A percentile compares a stretch with the other conserved stretches of the same genome.
Conservation (phyloP, 1,139 yeast genomes). For the Magnusiomyces suaveolens region DNA sequence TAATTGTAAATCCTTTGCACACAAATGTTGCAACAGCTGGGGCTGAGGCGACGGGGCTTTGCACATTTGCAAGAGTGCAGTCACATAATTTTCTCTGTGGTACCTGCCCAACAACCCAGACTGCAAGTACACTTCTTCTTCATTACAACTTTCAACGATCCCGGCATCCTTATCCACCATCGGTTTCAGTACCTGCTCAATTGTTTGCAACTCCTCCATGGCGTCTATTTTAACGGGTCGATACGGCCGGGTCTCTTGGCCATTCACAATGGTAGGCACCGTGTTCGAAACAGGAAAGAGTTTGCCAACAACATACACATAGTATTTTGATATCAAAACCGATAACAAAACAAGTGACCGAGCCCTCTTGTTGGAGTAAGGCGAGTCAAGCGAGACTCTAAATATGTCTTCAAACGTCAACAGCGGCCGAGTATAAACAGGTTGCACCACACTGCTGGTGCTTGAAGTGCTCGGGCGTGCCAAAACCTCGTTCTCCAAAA, state of each 20-base stretch:
- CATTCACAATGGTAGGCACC: neutral
- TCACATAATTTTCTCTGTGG: constrained; percentile 4
- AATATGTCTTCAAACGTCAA: constrained; percentile 21
- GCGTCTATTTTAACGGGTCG: constrained; percentile 2
- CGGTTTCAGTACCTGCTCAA: neutral
- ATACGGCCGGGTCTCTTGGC: neutral
- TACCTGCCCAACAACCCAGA: neutral
- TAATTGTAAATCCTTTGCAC: neutral
- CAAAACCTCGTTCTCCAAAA: neutral
- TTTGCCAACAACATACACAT: constrained; percentile 20
- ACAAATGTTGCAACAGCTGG: neutral
- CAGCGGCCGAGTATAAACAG: constrained; percentile 15
- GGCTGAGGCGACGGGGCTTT: neutral
- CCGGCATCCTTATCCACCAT: neutral
- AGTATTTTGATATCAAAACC: constrained; percentile 22
- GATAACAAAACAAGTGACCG: constrained; percentile 22
- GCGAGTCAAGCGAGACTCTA: constrained; percentile 18
- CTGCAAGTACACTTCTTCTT: neutral
- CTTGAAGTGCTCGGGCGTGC: constrained; percentile 1
- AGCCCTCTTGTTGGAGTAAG: constrained; percentile 15
- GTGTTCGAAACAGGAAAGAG: constrained; percentile 10
- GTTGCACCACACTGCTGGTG: constrained; percentile 10
- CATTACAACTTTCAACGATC: neutral
- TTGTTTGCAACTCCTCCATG: neutral
- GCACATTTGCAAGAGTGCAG: constrained; percentile 5